Evolutionary conservation across 495 filamentous ascomycete species (phyloP).

Genomic region (Penicillium silybi): DNA sequence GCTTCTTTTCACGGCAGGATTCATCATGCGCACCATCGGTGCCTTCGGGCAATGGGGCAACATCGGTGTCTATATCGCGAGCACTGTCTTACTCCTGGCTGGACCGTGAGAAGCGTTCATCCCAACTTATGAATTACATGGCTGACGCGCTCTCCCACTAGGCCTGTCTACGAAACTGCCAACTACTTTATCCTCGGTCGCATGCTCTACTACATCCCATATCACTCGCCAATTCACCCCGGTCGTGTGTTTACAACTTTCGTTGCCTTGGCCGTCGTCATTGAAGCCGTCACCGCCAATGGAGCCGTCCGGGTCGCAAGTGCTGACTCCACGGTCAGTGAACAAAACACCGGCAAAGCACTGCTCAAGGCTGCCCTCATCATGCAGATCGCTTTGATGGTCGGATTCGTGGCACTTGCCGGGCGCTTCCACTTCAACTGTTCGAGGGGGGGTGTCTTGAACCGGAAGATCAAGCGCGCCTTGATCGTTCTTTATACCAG

Average conservation of each 20-base stretch:
- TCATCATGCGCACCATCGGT: slow-evolving; percentile 51
- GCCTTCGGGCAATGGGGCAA: slow-evolving; percentile 56
- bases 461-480: slow-evolving; percentile 52
- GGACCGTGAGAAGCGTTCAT: slow-evolving; percentile 52
- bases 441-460: slow-evolving; percentile 46
- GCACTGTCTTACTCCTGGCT: slow-evolving; percentile 56
- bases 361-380: slow-evolving; percentile 65
- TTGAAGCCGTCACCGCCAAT: slow-evolving; percentile 65
- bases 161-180: slow-evolving; percentile 66
- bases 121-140: background rate
- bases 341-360: slow-evolving; percentile 51
- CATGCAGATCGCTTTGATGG: slow-evolving; percentile 63
- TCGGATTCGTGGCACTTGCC: slow-evolving; percentile 56
- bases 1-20: slow-evolving; percentile 53
- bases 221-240: slow-evolving; percentile 73
- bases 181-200: slow-evolving; percentile 77
- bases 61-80: slow-evolving; percentile 54
- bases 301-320: slow-evolving; percentile 63
- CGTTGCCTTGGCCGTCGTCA: slow-evolving; percentile 53
- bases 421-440: slow-evolving; percentile 58
- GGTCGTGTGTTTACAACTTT: slow-evolving; percentile 76
- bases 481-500: slow-evolving; percentile 61
- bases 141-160: slow-evolving; percentile 21
- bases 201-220: slow-evolving; percentile 74
- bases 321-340: slow-evolving; percentile 27